Evolutionary conservation across 116 monocot genomes (phyloP).

Genomic region (Cymodocea nodosa): DNA sequence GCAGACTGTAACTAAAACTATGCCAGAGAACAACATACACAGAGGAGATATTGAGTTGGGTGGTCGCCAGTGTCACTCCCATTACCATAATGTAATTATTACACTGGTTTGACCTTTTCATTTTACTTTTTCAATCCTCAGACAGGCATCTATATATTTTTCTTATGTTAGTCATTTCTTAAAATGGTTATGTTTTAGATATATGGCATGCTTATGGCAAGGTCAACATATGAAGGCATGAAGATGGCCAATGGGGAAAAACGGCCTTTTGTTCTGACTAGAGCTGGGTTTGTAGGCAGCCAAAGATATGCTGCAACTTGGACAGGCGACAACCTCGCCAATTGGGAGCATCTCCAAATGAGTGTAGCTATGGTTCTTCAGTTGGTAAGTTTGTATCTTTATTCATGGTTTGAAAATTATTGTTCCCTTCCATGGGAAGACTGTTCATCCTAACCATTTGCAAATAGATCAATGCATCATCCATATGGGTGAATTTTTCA

Average conservation of each 20-base stretch:
- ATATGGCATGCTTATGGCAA: conserved; percentile 97
- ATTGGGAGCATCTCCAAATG: conserved; percentile 97
- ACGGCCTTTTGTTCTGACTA: conserved; percentile 93
- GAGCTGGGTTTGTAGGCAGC: conserved; percentile 94
- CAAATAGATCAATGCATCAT: too few species aligned
- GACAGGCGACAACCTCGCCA: conserved; percentile 89
- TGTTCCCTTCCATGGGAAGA: neutral
- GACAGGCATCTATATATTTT: neutral
- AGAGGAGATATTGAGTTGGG: conserved; percentile 77
- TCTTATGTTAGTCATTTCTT: neutral
- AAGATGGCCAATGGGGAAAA: conserved; percentile 47
- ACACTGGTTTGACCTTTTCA: neutral
- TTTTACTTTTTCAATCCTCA: neutral
- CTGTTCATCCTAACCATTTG: too few species aligned
- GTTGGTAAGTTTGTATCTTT: conserved; percentile 42
- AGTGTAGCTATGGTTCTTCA: conserved; percentile 90
- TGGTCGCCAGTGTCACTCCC: conserved; percentile 65
- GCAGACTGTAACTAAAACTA: conserved; percentile 88
- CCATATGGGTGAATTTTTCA: too few species aligned
- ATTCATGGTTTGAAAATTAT: neutral
- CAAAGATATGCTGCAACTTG: conserved; percentile 98
- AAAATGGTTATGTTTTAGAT: conserved; percentile 25
- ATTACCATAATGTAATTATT: conserved; percentile 82
- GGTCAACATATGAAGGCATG: conserved; percentile 95
- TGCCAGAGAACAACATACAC: conserved; percentile 92